Percentiles rank a stretch among this genome's conserved stretches.
Evolutionary conservation across 177 flowering plant genomes (phyloP).

Genomic region (Tripterygium wilfordii): DNA sequence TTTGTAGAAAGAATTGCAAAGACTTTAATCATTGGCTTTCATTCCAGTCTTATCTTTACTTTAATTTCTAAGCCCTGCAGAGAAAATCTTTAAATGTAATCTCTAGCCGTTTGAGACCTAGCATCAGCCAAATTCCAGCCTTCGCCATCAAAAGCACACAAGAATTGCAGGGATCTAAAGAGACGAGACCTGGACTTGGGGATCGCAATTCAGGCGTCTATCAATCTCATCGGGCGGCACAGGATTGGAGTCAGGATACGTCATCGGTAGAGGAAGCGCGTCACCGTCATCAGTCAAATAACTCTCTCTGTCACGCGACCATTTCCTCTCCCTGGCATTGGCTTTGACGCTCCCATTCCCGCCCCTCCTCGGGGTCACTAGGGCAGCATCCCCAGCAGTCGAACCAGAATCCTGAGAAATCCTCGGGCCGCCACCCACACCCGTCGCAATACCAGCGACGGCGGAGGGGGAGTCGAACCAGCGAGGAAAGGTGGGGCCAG

Average conservation of each 20-base stretch:
- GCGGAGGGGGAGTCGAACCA: conserved; percentile 34
- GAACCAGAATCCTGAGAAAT: conserved; percentile 9
- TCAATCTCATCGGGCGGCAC: conserved; percentile 77
- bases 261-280: conserved; percentile 91
- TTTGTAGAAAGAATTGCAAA: too few relatives aligned
- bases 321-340: conserved; percentile 57
- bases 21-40: too few relatives aligned
- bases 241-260: conserved; percentile 75
- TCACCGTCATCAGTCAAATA: conserved; percentile 65
- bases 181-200: conserved; percentile 69
- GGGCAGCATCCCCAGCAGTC: conserved; percentile 1
- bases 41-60: too few relatives aligned
- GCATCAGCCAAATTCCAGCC: too few relatives aligned
- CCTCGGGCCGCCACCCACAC: conserved; percentile 16
- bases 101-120: too few relatives aligned
- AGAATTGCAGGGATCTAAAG: too few relatives aligned
- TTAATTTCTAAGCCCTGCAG: too few relatives aligned
- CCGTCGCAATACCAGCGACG: conserved; percentile 13
- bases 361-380: neutral
- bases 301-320: conserved; percentile 85
- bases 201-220: conserved; percentile 63
- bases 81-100: too few relatives aligned
- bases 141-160: too few relatives aligned
- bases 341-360: conserved; percentile 22
- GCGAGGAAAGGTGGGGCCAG: conserved; percentile 27